Base-by-base conservation (phyloP, 805 yeast genomes). In the Candida fluviatilis region DNA sequence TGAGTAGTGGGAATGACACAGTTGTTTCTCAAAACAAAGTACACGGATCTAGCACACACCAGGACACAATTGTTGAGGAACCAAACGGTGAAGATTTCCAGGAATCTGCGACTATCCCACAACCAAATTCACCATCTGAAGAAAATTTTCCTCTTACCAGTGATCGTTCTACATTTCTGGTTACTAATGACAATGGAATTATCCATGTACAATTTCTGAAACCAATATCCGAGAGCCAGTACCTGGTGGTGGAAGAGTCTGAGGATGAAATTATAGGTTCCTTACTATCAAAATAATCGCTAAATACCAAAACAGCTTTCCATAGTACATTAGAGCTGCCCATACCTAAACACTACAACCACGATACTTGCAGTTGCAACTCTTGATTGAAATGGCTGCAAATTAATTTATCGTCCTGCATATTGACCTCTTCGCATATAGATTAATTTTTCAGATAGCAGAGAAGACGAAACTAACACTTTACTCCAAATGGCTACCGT, bases 401-500 rank as follows among this genome's bases (percentile, higher is more conserved):
- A 26, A 26, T 8, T 5, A 26, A 13, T 5, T 7, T 26, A 4
- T 21, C 16, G n/a, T 25, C 23, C 37, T 34, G 37, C 31, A 34
- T 34, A 13, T 17, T 25, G 6, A 25, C 13, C 37, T 34, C 37
- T 17, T 34, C 37, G 24, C 37, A 34, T 6, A n/a, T 13, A 10
- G 24, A 34, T 10, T 12, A 26, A 26, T 34, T 34, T 27, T 34
- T 27, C 31, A 34, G 26, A 16, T 25, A 4, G n/a, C 10, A 21
- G 24, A 21, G 24, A 21, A 21, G 24, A 21, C 24, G 6, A 6
- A 10, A 21, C 8, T 21, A 21, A 10, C 10, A 21, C 10, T 21
- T 21, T 6, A 21, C 24, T 6, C 24, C 6, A 21, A 18, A 90
- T 91, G 98, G 93, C 98, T 36, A 93, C 98, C 1, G 70, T 87